Evolutionary conservation across 768 basidiomycete species (phyloP).

Genomic region (Russula abietina): DNA sequence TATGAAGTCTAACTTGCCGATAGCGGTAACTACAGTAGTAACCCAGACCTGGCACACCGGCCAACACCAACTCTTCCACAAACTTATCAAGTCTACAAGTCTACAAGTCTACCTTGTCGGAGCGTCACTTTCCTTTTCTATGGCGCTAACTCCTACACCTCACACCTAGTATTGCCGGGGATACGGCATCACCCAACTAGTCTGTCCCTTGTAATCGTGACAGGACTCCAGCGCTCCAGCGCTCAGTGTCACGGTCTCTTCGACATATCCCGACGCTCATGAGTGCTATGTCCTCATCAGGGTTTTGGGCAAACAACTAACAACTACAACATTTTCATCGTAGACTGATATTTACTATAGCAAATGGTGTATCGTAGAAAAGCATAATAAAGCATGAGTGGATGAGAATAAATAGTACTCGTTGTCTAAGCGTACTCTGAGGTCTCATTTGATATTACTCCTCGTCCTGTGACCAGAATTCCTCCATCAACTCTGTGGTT

Average conservation of each 20-base stretch:
- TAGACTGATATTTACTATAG: neutral
- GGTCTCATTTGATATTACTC: neutral
- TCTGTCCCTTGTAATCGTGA: constrained; percentile 31
- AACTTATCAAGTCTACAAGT: constrained; percentile 30
- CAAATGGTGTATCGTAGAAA: neutral
- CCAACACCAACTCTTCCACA: too few relatives aligned
- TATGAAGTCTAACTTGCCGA: too few relatives aligned
- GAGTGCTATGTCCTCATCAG: neutral
- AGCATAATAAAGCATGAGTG: neutral
- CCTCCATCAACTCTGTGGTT: constrained; percentile 23
- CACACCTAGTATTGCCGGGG: too few relatives aligned
- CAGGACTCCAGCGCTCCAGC: constrained; percentile 36
- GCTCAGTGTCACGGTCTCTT: too few relatives aligned
- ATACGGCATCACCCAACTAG: too few relatives aligned
- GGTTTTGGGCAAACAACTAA: too few relatives aligned
- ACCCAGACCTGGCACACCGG: too few relatives aligned
- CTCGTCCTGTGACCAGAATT: constrained; percentile 17
- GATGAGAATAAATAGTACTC: neutral
- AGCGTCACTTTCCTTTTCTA: constrained; percentile 63
- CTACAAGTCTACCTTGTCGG: constrained; percentile 35
- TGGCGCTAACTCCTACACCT: constrained; percentile 37
- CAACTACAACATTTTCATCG: neutral
- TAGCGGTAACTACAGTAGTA: too few relatives aligned
- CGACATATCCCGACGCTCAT: too few relatives aligned
- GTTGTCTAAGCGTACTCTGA: neutral